These are phyloP conservation scores for Casuarina equisetifolia DNA, from an alignment of 306 rosid genomes.

Conservation along the genomic window DNA sequence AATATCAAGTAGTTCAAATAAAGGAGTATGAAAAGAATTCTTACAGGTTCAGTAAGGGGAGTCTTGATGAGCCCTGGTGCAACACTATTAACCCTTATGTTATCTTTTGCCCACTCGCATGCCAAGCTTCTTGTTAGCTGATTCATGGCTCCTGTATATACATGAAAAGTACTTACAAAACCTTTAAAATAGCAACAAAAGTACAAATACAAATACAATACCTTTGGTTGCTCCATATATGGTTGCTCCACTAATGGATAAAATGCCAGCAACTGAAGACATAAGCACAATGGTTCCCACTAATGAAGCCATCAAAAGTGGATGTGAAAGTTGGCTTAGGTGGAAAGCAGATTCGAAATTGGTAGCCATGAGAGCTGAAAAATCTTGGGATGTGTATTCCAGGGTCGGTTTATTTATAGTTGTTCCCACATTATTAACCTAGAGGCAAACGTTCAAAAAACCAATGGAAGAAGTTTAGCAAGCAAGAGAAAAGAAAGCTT, in stretches of 20 bases:
- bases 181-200: not conserved
- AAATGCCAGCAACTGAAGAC: slow-evolving; percentile 17
- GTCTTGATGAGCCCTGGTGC: slow-evolving; percentile 58
- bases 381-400: slow-evolving; percentile 27
- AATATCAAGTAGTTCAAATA: not conserved
- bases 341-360: slow-evolving; percentile 35
- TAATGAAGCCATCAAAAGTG: slow-evolving; percentile 35
- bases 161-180: no score
- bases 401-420: not conserved
- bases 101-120: slow-evolving; percentile 24
- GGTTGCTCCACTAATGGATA: not conserved
- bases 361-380: slow-evolving; percentile 7
- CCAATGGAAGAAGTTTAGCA: no score
- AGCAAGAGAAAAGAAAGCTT: no score
- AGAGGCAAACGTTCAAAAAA: not conserved
- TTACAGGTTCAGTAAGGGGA: slow-evolving; percentile 24
- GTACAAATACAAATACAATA: slow-evolving; percentile 12
- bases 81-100: slow-evolving; percentile 45
- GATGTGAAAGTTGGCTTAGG: slow-evolving; percentile 40
- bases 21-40: no score
- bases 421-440: not conserved
- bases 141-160: slow-evolving; percentile 7
- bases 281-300: slow-evolving; percentile 31
- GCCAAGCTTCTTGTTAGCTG: slow-evolving; percentile 10
- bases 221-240: slow-evolving; percentile 45